Percentiles rank a stretch among this genome's conserved stretches.
phyloP scores from a whole-genome alignment of 208 protist genomes.

The Trypanosoma conorhini region DNA sequence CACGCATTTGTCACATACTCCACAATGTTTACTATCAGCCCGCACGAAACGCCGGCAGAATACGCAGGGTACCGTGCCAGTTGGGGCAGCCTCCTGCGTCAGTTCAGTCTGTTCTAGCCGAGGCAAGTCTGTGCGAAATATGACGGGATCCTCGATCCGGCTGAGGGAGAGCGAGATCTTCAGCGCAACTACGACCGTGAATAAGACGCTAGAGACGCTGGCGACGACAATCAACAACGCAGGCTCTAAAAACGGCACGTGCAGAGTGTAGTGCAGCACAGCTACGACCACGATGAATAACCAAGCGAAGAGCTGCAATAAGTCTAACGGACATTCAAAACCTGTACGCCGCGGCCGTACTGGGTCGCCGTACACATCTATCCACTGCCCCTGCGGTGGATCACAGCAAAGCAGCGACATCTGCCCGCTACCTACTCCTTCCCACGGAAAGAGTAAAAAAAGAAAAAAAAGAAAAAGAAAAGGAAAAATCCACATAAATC shows the following conservation, averaged over 20 bases:
- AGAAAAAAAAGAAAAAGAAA: background rate
- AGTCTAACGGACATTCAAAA: slow-evolving; percentile 74
- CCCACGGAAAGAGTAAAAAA: background rate
- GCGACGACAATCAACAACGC: slow-evolving; percentile 41
- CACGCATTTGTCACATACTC: slow-evolving; percentile 91
- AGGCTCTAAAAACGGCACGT: slow-evolving; percentile 65
- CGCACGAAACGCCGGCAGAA: slow-evolving; percentile 85
- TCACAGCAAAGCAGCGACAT: slow-evolving; percentile 20
- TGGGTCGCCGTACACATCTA: slow-evolving; percentile 77
- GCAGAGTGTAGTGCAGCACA: slow-evolving; percentile 61
- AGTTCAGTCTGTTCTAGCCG: slow-evolving; percentile 57
- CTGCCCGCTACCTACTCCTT: slow-evolving; percentile 19
- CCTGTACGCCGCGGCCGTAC: slow-evolving; percentile 78
- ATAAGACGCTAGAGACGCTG: slow-evolving; percentile 46
- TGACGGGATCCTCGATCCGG: slow-evolving; percentile 65
- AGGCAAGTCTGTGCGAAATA: slow-evolving; percentile 62
- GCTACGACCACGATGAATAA: slow-evolving; percentile 43
- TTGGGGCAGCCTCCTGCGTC: slow-evolving; percentile 33
- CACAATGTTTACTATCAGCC: slow-evolving; percentile 83
- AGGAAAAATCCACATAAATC: background rate
- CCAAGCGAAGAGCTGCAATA: slow-evolving; percentile 75
- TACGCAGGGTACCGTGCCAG: slow-evolving; percentile 65
- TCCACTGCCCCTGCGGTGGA: slow-evolving; percentile 63
- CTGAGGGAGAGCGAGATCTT: slow-evolving; percentile 73
- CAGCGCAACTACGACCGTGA: slow-evolving; percentile 33